Evolutionary conservation across 805 yeast species (phyloP).

Genomic region (Zygosaccharomyces lentus): DNA sequence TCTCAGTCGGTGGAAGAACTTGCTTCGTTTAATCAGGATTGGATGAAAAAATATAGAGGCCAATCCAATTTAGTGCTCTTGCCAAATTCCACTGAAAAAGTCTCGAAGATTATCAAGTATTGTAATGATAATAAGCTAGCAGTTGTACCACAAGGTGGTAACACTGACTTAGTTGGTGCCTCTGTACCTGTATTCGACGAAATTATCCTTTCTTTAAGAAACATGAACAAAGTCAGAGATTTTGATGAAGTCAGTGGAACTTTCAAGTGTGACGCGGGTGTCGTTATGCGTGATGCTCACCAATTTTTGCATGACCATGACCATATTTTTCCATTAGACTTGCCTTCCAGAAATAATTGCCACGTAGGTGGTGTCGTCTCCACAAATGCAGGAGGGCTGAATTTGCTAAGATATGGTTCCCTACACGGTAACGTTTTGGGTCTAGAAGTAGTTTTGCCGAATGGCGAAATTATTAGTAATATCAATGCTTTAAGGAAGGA

Average conservation of each 20-base stretch:
- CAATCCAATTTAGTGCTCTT: slow-evolving; percentile 67
- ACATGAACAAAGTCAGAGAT: slow-evolving; percentile 66
- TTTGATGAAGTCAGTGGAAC: slow-evolving; percentile 77
- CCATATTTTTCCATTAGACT: slow-evolving; percentile 79
- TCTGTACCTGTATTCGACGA: slow-evolving; percentile 84
- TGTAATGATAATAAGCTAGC: slow-evolving; percentile 71
- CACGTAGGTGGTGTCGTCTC: slow-evolving; percentile 88
- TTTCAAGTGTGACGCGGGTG: slow-evolving; percentile 78
- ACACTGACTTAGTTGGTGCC: slow-evolving; percentile 89
- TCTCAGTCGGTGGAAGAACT: slow-evolving; percentile 14
- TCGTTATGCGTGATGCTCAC: slow-evolving; percentile 77
- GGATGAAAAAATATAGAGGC: slow-evolving; percentile 86
- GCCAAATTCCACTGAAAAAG: slow-evolving; percentile 73
- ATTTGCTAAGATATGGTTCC: slow-evolving; percentile 78
- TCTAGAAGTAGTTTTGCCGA: slow-evolving; percentile 76
- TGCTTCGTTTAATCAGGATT: slow-evolving; percentile 56
- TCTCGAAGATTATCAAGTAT: slow-evolving; percentile 62
- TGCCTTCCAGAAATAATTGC: slow-evolving; percentile 91
- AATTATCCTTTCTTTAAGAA: slow-evolving; percentile 59
- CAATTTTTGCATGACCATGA: slow-evolving; percentile 65
- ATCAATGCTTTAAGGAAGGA: slow-evolving; percentile 81
- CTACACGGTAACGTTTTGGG: slow-evolving; percentile 85
- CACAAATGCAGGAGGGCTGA: slow-evolving; percentile 86
- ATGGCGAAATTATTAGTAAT: slow-evolving; percentile 71
- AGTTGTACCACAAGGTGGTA: slow-evolving; percentile 90